Conservation (phyloP, 768 basidiomycete genomes). For the Hygrocybe coccinea region DNA sequence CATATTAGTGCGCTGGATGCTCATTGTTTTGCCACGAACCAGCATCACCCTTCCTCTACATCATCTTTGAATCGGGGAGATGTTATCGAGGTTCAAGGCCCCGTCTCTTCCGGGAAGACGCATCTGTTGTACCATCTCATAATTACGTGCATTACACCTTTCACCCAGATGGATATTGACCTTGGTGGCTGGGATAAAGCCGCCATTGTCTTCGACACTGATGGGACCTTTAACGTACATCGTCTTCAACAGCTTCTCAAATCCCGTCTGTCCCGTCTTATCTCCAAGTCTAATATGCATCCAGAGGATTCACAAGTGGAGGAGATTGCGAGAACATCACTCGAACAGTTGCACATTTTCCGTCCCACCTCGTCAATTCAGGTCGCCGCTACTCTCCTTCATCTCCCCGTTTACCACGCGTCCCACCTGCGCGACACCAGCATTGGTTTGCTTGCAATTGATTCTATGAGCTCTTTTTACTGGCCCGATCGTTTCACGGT, state of each 20-base stretch:
- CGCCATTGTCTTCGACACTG: conserved; percentile 67
- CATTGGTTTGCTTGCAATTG: conserved; percentile 64
- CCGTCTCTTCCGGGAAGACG: conserved; percentile 70
- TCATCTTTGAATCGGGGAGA: conserved; percentile 44
- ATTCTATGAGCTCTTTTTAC: conserved; percentile 72
- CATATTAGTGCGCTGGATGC: conserved; percentile 33
- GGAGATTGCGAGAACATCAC: conserved; percentile 33
- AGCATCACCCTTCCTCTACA: conserved; percentile 3
- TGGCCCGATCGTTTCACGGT: conserved; percentile 68
- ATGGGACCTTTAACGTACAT: conserved; percentile 55
- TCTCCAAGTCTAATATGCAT: conserved; percentile 12
- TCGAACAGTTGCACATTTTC: conserved; percentile 64
- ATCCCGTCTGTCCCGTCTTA: conserved; percentile 36
- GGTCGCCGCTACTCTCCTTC: conserved; percentile 60
- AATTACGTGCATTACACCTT: conserved; percentile 54
- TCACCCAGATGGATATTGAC: conserved; percentile 21
- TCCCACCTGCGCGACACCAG: conserved; percentile 46
- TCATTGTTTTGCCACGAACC: conserved; percentile 19
- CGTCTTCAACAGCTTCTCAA: conserved; percentile 53
- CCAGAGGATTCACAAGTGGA: conserved; percentile 17
- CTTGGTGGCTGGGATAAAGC: conserved; percentile 61
- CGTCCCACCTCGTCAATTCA: conserved; percentile 61
- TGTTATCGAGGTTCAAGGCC: conserved; percentile 73
- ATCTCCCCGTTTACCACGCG: conserved; percentile 52
- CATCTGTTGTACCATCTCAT: conserved; percentile 68